Percentiles rank a stretch among this genome's conserved stretches.
These are phyloP conservation scores for Grosmannia serpens DNA, from an alignment of 2,329 filamentous ascomycete species.

Conservation along the genomic window DNA sequence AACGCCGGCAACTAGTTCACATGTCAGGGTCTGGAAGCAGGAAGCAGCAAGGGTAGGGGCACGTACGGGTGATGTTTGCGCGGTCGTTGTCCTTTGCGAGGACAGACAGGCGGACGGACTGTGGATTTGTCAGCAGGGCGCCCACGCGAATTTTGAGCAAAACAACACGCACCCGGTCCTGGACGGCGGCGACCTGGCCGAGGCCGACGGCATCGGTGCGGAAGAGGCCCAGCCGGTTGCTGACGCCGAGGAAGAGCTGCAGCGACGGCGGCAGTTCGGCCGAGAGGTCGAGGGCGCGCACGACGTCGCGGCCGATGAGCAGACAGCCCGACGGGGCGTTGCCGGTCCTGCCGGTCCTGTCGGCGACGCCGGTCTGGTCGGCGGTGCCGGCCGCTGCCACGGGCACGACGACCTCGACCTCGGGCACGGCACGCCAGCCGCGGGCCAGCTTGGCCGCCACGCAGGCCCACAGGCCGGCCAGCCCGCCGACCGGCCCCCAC, in stretches of 20 bases:
- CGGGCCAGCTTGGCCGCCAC: slow-evolving; percentile 38
- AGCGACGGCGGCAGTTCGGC: slow-evolving; percentile 51
- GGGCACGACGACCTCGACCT: slow-evolving; percentile 56
- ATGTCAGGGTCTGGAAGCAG: neutral
- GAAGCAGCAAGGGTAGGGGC: neutral
- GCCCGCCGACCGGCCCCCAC: slow-evolving; percentile 28
- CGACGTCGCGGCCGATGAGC: slow-evolving; percentile 51
- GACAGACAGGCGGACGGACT: neutral
- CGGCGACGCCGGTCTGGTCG: neutral
- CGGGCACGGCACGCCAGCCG: slow-evolving; percentile 37
- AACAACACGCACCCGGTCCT: too few relatives aligned
- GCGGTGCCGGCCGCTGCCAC: slow-evolving; percentile 26
- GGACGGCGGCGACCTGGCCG: too few relatives aligned
- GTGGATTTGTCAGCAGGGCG: too few relatives aligned
- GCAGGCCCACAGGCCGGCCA: slow-evolving; percentile 32
- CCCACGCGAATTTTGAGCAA: too few relatives aligned
- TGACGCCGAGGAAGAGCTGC: slow-evolving; percentile 53
- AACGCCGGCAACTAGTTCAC: slow-evolving; percentile 33
- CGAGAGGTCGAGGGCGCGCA: slow-evolving; percentile 44
- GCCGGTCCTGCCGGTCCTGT: neutral
- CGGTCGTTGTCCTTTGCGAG: slow-evolving; percentile 45
- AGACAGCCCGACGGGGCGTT: slow-evolving; percentile 36
- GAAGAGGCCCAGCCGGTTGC: slow-evolving; percentile 56
- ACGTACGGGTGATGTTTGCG: slow-evolving; percentile 56
- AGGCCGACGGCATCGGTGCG: slow-evolving; percentile 30